These are phyloP conservation scores for Marasmius sp. DNA, from an alignment of 1,284 basidiomycete species.

Conservation along the genomic window DNA sequence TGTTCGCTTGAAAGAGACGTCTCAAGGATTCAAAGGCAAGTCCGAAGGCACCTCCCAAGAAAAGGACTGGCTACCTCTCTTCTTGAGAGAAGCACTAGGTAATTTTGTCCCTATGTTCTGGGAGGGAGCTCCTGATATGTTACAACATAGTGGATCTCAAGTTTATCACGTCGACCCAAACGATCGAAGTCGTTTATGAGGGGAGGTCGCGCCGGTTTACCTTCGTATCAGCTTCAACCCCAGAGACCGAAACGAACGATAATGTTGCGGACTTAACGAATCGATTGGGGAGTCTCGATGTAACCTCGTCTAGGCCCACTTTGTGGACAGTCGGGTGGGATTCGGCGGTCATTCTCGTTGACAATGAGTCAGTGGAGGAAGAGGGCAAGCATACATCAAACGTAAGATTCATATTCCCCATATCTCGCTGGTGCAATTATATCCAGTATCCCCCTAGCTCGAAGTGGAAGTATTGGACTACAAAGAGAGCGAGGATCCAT, in stretches of 20 bases:
- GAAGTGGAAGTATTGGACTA: constrained; percentile 46
- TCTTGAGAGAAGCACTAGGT: constrained; percentile 66
- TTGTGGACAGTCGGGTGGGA: constrained; percentile 68
- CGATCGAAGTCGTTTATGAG: constrained; percentile 66
- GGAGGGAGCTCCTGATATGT: constrained; percentile 12
- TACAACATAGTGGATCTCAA: constrained; percentile 66
- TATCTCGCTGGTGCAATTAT: background rate
- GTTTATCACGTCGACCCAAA: constrained; percentile 64
- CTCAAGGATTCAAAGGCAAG: constrained; percentile 15
- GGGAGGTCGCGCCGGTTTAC: constrained; percentile 52
- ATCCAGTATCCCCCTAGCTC: constrained; percentile 27
- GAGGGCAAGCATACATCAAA: background rate
- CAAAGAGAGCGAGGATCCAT: constrained; percentile 45
- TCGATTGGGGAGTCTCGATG: constrained; percentile 40
- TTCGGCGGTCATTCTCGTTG: constrained; percentile 49
- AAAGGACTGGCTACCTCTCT: constrained; percentile 65
- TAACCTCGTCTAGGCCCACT: constrained; percentile 27
- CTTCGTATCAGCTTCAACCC: constrained; percentile 45
- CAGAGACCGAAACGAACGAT: constrained; percentile 21
- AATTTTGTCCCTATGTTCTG: constrained; percentile 20
- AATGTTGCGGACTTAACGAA: constrained; percentile 35
- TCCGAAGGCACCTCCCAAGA: constrained; percentile 29
- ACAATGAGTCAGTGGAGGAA: constrained; percentile 23
- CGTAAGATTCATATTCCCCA: background rate
- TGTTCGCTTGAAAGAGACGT: constrained; percentile 52